Conservation (phyloP, 2,329 filamentous ascomycete species). For the Fusarium euwallaceae region DNA sequence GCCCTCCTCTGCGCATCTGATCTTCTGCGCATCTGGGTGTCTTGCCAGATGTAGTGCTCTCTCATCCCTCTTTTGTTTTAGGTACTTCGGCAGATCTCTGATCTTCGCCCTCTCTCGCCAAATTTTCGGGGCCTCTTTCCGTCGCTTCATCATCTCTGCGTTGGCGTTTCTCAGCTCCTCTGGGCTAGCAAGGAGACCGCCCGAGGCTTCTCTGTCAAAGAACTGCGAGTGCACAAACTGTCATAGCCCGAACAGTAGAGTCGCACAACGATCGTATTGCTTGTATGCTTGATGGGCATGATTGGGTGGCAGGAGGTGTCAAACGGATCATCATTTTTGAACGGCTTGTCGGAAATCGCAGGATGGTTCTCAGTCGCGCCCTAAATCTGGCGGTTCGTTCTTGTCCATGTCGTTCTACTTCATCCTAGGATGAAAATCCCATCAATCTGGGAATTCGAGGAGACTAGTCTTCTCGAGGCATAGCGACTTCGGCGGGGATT, state of each 20-base stretch:
- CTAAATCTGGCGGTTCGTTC: too few relatives aligned
- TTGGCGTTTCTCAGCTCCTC: too few relatives aligned
- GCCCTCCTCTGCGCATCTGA: background rate
- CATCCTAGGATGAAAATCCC: too few relatives aligned
- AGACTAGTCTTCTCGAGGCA: too few relatives aligned
- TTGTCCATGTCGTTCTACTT: too few relatives aligned
- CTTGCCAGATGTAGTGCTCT: background rate
- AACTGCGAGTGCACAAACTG: background rate
- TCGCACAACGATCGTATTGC: background rate
- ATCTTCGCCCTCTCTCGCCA: background rate
- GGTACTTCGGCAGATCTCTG: background rate
- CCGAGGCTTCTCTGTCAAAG: background rate
- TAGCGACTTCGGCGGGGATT: too few relatives aligned
- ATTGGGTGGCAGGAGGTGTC: background rate
- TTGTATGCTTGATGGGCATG: background rate
- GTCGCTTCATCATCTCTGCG: background rate
- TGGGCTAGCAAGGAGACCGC: background rate
- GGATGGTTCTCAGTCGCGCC: too few relatives aligned
- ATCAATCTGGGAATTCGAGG: too few relatives aligned
- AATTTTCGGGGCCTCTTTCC: background rate
- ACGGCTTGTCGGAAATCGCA: background rate
- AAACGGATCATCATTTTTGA: background rate
- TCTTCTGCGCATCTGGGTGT: background rate
- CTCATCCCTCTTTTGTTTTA: background rate
- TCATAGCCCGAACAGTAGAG: background rate